Evolutionary conservation across 352 stramenopile genomes (phyloP), one percentile per base, ranked within the genome.

Genomic region (Phytopythium aichiense): DNA sequence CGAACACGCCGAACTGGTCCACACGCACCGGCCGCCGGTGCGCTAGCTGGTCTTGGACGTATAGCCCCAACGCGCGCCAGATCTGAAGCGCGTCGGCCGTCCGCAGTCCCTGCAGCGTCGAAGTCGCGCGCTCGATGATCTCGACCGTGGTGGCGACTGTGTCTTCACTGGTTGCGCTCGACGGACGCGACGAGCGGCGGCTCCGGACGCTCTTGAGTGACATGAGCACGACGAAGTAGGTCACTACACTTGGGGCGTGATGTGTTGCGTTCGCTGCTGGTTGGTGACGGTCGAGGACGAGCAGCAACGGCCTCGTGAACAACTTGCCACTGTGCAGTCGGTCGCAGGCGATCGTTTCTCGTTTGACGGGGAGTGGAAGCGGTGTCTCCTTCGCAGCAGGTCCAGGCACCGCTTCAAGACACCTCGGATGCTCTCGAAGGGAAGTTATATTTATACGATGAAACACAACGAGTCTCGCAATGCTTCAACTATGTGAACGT

Each of bases 81-180:
- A 84, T 71, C 5, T 64, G 67, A 18, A 79, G 46, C 12, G 71
- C 68, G n/a, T 72, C 67, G 28, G 66, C 66, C 13, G 54, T 54
- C 6, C 60, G 72, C 4, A 84, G 61, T 4, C 61, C 71, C 37
- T 63, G 51, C 35, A 84, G 64, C n/a, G 65, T 69, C n/a, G 65
- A 50, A 15, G 76, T 79, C 2, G 76, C 76, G 52, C 71, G 76
- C 43, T 67, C 70, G 16, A 84, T 23, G 61, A 84, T 80, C 35
- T 77, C 71, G 35, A 64, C 35, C 11, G 76, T 82, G 12, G 71
- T 56, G 12, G 78, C 37, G 38, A 59, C 22, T 11, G 53, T 35
- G 31, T 59, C 53, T 15, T 59, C 53, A 20, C 5, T 23, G 6
- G 35, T 3, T 5, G 33, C 23, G 18, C 31, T 45, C 9, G 51